Evolutionary conservation across 2,329 filamentous ascomycete species (phyloP).

Genomic region (Phyllosticta paracitricarpa): DNA sequence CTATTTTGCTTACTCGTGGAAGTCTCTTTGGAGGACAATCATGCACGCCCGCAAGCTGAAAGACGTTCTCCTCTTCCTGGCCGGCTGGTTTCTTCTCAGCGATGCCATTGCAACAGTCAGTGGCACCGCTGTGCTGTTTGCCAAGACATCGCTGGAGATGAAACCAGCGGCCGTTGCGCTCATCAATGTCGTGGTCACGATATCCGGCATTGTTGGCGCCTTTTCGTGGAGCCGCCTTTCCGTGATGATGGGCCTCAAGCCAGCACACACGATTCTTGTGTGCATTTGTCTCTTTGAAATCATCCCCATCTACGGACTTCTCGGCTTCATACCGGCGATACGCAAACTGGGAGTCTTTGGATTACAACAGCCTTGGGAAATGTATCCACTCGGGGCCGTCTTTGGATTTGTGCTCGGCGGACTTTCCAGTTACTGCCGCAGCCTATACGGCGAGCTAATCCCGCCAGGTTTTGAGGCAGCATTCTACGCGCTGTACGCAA

Average conservation of each 20-base stretch:
- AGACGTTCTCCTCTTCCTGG: slow-evolving; percentile 70
- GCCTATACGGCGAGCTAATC: slow-evolving; percentile 85
- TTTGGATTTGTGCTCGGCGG: slow-evolving; percentile 95
- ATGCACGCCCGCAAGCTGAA: slow-evolving; percentile 61
- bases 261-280: slow-evolving; percentile 82
- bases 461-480: slow-evolving; percentile 90
- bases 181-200: slow-evolving; percentile 86
- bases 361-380: slow-evolving; percentile 91
- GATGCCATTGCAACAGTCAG: slow-evolving; percentile 92
- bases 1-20: slow-evolving; percentile 80
- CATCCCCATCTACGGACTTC: slow-evolving; percentile 82
- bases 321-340: slow-evolving; percentile 78
- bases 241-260: slow-evolving; percentile 55
- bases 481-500: slow-evolving; percentile 93
- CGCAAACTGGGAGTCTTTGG: slow-evolving; percentile 65
- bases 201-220: slow-evolving; percentile 74
- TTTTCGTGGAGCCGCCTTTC: slow-evolving; percentile 83
- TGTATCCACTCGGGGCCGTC: slow-evolving; percentile 83
- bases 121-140: slow-evolving; percentile 89
- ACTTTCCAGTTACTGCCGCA: slow-evolving; percentile 81
- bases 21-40: slow-evolving; percentile 70
- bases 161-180: slow-evolving; percentile 74
- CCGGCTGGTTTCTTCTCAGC: slow-evolving; percentile 87
- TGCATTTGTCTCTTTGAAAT: slow-evolving; percentile 86
- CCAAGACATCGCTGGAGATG: slow-evolving; percentile 90